Evolutionary conservation across 1,139 yeast genomes (phyloP), one percentile per base, ranked within the genome.

Genomic region (Pichia sp.): DNA sequence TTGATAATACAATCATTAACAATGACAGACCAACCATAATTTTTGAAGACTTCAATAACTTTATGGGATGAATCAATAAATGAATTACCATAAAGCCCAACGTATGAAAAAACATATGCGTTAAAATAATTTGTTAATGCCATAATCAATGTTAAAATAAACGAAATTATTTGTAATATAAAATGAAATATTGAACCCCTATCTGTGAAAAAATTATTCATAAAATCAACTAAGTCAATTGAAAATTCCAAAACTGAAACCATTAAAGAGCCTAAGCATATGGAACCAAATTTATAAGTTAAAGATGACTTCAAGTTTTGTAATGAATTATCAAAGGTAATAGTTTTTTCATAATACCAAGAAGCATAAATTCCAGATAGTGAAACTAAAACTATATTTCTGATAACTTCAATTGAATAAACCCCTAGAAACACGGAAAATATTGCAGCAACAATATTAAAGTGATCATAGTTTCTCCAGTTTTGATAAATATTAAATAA

Each of bases 261-360:
- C 60, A 89, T 77, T 59, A 89, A 72, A 2, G 95, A 84, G 0
- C 96, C 96, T 64, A 87, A 85, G 64, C 95, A 84, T 52, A 90
- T 84, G 5, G 96, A 87, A 0, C 97, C 97, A 65, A 89, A 85
- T 38, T 95, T 87, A 65, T 84, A 86, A 2, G 95, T 84, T 71
- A 87, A 69, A 1, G 96, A 87, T 60, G 96, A 76, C 63, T 79
- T 81, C 59, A 90, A 79, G 2, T 96, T 84, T 8, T 93, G 89
- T 52, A 81, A 69, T 0, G 95, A 93, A 5, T 95, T 93, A 71
- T 78, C 78, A 61, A 25, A 19, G 1, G 25, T 18, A n/a, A 34
- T 41, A 3, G 70, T 77, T 36, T 96, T 95, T 70, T 83, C 77
- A 6, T 95, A 89, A 69, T 87, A 89, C 96, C 96, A 90, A 13